Conservation (phyloP, 75 land plant genomes). For the Adiantum capillusveneris region DNA sequence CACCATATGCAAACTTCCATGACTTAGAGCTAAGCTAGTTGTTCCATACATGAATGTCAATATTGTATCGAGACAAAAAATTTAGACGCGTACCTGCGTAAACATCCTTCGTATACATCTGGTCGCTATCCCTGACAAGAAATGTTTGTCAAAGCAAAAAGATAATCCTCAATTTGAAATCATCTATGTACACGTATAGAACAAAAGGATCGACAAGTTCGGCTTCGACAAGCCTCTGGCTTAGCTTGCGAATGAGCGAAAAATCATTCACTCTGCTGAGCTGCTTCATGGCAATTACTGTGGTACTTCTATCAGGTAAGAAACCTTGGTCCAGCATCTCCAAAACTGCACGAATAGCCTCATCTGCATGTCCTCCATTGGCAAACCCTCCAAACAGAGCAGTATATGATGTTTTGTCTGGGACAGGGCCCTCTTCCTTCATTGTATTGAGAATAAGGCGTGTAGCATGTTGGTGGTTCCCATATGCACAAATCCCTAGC, state of each 20-base stretch:
- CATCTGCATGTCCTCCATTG: constrained; percentile 63
- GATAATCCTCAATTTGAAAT: constrained; percentile 61
- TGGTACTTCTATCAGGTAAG: constrained; percentile 59
- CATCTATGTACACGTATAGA: constrained; percentile 56
- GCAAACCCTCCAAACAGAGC: constrained; percentile 76
- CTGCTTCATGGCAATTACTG: constrained; percentile 47
- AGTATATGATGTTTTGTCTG: constrained; percentile 54
- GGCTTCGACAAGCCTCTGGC: constrained; percentile 57
- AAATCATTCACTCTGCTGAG: constrained; percentile 31
- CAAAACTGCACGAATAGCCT: constrained; percentile 52
- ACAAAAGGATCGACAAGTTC: constrained; percentile 67
- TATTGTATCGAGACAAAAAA: too few relatives aligned
- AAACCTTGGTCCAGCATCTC: constrained; percentile 68
- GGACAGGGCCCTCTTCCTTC: constrained; percentile 34
- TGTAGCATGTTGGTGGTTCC: constrained; percentile 54
- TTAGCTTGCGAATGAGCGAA: constrained; percentile 50
- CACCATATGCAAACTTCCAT: too few relatives aligned
- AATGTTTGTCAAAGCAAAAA: constrained; percentile 38
- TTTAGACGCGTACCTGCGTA: too few relatives aligned
- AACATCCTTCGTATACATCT: too few relatives aligned
- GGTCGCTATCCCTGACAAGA: too few relatives aligned
- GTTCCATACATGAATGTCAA: too few relatives aligned
- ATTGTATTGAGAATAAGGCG: constrained; percentile 47
- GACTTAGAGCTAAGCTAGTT: too few relatives aligned
- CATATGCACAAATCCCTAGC: constrained; percentile 81